Evolutionary conservation across 2,329 filamentous ascomycete genomes (phyloP).

Genomic region (Cladosporium oxysporum): DNA sequence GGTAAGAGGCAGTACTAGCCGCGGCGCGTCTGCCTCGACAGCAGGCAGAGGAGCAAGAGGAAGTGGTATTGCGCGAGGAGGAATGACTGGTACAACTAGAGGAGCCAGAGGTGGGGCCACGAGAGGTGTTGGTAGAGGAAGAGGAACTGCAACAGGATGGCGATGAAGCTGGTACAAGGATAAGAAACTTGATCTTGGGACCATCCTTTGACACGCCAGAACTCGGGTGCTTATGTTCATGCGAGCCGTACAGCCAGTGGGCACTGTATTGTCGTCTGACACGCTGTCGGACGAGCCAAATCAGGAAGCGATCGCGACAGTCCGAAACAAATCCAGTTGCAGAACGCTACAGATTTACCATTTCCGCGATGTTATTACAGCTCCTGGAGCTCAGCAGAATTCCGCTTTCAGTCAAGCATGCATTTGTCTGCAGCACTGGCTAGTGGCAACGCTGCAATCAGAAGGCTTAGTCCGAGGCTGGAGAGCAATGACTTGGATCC

Average conservation of each 20-base stretch:
- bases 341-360: not conserved
- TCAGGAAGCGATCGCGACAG: not conserved
- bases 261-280: not conserved
- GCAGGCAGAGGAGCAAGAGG: conserved; percentile 31
- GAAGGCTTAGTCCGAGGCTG: not conserved
- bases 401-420: not conserved
- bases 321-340: not conserved
- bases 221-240: not conserved
- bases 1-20: conserved; percentile 42
- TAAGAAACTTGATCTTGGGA: not conserved
- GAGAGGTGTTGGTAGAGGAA: conserved; percentile 35
- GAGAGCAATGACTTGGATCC: not conserved
- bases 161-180: not conserved
- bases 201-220: not conserved
- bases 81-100: conserved; percentile 3
- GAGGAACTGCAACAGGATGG: conserved; percentile 26
- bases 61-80: conserved; percentile 30
- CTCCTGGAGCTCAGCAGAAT: not conserved
- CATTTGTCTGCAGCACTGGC: not conserved
- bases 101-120: conserved; percentile 12
- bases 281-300: not conserved
- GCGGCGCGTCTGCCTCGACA: conserved; percentile 20
- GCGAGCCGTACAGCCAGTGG: not conserved
- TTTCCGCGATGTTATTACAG: not conserved
- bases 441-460: not conserved